Evolutionary conservation across 371 early-diverging fungal species (phyloP), one percentile per base, ranked within the genome.

Genomic region (Rhizopus stolonifer): DNA sequence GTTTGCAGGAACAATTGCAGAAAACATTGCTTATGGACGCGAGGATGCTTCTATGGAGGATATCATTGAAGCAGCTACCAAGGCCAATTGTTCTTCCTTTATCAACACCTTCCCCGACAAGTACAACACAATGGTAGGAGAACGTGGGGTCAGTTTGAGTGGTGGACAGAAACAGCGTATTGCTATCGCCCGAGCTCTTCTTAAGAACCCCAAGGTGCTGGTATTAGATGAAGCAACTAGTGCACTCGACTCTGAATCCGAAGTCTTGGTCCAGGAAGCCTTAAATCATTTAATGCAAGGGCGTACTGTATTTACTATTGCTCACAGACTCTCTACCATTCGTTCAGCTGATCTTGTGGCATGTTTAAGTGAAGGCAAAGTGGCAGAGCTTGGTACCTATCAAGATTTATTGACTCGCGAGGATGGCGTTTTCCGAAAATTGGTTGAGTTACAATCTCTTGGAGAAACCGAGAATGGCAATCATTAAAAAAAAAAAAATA

Each of bases 191-290:
- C 70, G 93, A 14, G 91, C 91, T 3, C 60, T 93, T 17, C 59
- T 91, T 23, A 79, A 82, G 44, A 72, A 88, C 56, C 89, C 90
- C 9, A 78, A 76, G 40, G 77, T 91, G 43, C 72, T 94, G 15
- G 74, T 94, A 3, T 64, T 94, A 49, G 96, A 96, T 65, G 95
- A 96, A 68, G 92, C 95, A 1, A 94, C 96, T 0, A 83, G 88
- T 36, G 88, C 90, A 8, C 33, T 78, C 46, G 94, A 96, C 80
- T 74, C 88, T 18, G 78, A 78, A 54, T 80, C 80, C 1, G 86
- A 86, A 53, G 67, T 73, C 7, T 56, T 85, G 23, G 84, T 86
- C 1, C 83, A 85, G 44, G 77, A 71, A 32, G 85, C 88, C 1
- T 67, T 89, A 15, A 83, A 84, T 24, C 48, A 48, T 17, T 70